A percentile compares a stretch with the other conserved stretches of the same genome.
These are phyloP conservation scores for Populus hybrid DNA, from an alignment of 441 rosid genomes.

Conservation along the genomic window DNA sequence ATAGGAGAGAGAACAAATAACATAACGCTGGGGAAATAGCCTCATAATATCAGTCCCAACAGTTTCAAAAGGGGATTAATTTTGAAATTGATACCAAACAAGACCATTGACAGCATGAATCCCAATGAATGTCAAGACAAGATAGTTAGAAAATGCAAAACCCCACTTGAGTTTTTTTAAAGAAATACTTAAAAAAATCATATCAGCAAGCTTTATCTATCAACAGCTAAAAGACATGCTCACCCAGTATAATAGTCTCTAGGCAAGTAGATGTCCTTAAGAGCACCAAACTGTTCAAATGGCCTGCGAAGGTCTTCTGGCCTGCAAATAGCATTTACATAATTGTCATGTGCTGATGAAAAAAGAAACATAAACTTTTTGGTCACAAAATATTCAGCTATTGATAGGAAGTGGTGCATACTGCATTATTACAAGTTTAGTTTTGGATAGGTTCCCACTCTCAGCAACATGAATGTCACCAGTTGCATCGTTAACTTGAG, in stretches of 20 bases:
- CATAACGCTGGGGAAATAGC: neutral
- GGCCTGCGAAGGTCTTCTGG: conserved; percentile 83
- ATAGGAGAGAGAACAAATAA: neutral
- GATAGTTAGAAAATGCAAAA: neutral
- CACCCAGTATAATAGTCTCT: conserved; percentile 92
- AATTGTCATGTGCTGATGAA: neutral
- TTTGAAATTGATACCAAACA: neutral
- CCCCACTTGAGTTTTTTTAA: conserved; percentile 1
- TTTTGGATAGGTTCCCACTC: neutral
- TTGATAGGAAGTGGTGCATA: too few species aligned
- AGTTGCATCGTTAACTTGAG: neutral
- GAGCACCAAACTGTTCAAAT: conserved; percentile 79
- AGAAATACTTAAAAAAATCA: neutral
- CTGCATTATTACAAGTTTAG: neutral
- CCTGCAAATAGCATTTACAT: conserved; percentile 43
- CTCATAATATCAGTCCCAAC: neutral
- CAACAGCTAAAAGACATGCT: conserved; percentile 18
- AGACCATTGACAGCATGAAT: neutral
- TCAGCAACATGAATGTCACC: neutral
- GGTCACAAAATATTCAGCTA: neutral
- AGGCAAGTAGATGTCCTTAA: conserved; percentile 90
- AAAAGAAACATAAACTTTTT: neutral
- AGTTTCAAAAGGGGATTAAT: neutral
- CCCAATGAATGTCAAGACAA: neutral
- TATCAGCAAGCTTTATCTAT: conserved; percentile 1